Evolutionary conservation across 306 rosid genomes (phyloP).

Genomic region (Morella rubra): DNA sequence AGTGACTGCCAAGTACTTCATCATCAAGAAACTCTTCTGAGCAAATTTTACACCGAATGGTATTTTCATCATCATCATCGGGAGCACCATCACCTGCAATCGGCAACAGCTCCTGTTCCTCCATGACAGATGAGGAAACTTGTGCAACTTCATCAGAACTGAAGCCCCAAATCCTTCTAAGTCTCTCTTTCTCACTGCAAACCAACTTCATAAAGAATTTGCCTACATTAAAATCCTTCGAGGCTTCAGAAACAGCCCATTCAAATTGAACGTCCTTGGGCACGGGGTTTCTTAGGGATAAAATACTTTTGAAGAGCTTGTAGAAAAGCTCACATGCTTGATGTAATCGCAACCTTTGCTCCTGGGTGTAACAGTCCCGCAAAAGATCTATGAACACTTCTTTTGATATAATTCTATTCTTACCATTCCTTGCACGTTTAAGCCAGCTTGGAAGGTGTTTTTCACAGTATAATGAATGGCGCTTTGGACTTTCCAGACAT

Average conservation of each 20-base stretch:
- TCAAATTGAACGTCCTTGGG: constrained; percentile 95
- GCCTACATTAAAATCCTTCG: constrained; percentile 59
- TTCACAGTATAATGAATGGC: constrained; percentile 82
- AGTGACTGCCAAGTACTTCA: constrained; percentile 78
- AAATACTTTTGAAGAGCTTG: constrained; percentile 89
- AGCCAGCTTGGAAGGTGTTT: constrained; percentile 97
- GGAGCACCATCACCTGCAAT: constrained; percentile 38
- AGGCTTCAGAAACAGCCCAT: constrained; percentile 97
- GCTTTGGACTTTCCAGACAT: constrained; percentile 78
- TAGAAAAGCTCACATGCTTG: constrained; percentile 94
- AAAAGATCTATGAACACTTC: constrained; percentile 90
- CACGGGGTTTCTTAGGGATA: constrained; percentile 83
- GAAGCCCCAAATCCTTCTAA: constrained; percentile 73
- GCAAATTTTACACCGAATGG: constrained; percentile 82
- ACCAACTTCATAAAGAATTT: constrained; percentile 71
- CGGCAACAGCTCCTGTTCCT: constrained; percentile 57
- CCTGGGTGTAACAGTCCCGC: constrained; percentile 60
- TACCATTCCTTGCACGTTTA: constrained; percentile 98
- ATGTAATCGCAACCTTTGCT: constrained; percentile 71
- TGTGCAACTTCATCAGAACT: constrained; percentile 49
- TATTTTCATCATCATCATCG: constrained; percentile 50
- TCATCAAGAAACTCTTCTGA: constrained; percentile 63
- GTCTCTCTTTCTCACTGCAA: constrained; percentile 73
- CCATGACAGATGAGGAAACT: constrained; percentile 37
- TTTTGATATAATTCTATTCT: constrained; percentile 90